Percentiles rank a stretch among this genome's conserved stretches.
Evolutionary conservation across 768 basidiomycete species (phyloP).

Genomic region (Mycena crocata): DNA sequence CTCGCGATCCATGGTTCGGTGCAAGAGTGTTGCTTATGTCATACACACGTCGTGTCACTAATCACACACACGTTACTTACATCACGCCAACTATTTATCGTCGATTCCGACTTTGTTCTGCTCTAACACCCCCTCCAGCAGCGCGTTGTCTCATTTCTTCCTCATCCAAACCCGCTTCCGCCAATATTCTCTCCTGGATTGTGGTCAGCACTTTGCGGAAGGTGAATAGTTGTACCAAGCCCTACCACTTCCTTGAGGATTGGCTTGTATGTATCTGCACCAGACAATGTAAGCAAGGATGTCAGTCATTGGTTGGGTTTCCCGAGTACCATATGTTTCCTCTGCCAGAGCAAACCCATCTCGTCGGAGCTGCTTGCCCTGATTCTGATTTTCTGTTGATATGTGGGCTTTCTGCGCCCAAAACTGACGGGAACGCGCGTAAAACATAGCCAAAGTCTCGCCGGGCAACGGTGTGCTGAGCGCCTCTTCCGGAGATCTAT

Average conservation of each 20-base stretch:
- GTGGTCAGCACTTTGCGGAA: too few species aligned
- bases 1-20: constrained; percentile 60
- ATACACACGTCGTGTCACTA: constrained; percentile 31
- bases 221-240: too few species aligned
- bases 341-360: constrained; percentile 84
- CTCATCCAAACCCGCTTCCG: constrained; percentile 87
- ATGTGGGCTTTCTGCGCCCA: constrained; percentile 82
- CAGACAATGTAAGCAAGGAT: background rate
- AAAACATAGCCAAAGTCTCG: constrained; percentile 87
- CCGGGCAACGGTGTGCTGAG: constrained; percentile 86
- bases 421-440: constrained; percentile 81
- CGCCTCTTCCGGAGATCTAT: constrained; percentile 75
- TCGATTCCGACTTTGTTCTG: constrained; percentile 65
- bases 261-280: constrained; percentile 81
- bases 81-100: constrained; percentile 36
- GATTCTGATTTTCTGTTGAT: constrained; percentile 68
- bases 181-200: constrained; percentile 86
- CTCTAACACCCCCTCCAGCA: constrained; percentile 49
- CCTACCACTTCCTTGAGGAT: constrained; percentile 82
- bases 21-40: constrained; percentile 23
- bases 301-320: background rate
- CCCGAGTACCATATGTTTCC: constrained; percentile 70
- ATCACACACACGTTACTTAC: background rate
- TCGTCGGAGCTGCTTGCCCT: constrained; percentile 81
- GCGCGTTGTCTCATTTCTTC: constrained; percentile 79